These are phyloP conservation scores for Baorangia bicolor DNA, from an alignment of 768 basidiomycete species.

Conservation along the genomic window DNA sequence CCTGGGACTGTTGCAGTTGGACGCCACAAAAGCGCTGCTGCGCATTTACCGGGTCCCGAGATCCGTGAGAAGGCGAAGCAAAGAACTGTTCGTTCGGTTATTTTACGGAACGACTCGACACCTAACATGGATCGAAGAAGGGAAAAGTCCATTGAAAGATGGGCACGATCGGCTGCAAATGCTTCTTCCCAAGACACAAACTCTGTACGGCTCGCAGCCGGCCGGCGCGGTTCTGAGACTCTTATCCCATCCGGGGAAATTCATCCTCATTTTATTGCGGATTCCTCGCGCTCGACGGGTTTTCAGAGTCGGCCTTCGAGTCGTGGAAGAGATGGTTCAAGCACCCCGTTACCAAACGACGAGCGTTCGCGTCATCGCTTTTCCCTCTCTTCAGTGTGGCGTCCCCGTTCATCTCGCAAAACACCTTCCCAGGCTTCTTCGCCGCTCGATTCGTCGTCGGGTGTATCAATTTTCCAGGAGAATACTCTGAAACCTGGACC, in stretches of 20 bases:
- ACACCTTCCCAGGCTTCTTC: conserved; percentile 30
- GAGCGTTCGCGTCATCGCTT: conserved; percentile 29
- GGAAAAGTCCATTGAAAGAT: conserved; percentile 34
- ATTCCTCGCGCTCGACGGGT: conserved; percentile 21
- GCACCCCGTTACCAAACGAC: conserved; percentile 22
- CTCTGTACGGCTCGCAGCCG: conserved; percentile 5
- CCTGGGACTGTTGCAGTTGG: conserved; percentile 23
- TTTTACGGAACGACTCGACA: conserved; percentile 21
- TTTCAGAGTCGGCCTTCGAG: conserved; percentile 29
- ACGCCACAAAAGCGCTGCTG: conserved; percentile 27
- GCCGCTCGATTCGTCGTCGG: conserved; percentile 34
- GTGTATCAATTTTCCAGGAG: conserved; percentile 28
- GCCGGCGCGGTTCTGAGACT: conserved; percentile 34
- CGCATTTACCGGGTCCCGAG: conserved; percentile 13
- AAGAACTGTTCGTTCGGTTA: conserved; percentile 18
- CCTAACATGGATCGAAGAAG: conserved; percentile 24
- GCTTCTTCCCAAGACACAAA: conserved; percentile 18
- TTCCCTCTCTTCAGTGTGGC: conserved; percentile 33
- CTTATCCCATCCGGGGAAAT: conserved; percentile 23
- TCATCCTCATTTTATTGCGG: conserved; percentile 3
- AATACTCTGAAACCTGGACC: conserved; percentile 16
- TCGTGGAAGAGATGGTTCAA: conserved; percentile 20
- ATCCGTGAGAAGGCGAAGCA: conserved; percentile 30
- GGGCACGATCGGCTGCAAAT: conserved; percentile 30
- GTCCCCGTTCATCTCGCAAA: conserved; percentile 19